These are phyloP conservation scores for Biscogniauxia mediterranea DNA, from an alignment of 2,329 filamentous ascomycete genomes.

Conservation along the genomic window DNA sequence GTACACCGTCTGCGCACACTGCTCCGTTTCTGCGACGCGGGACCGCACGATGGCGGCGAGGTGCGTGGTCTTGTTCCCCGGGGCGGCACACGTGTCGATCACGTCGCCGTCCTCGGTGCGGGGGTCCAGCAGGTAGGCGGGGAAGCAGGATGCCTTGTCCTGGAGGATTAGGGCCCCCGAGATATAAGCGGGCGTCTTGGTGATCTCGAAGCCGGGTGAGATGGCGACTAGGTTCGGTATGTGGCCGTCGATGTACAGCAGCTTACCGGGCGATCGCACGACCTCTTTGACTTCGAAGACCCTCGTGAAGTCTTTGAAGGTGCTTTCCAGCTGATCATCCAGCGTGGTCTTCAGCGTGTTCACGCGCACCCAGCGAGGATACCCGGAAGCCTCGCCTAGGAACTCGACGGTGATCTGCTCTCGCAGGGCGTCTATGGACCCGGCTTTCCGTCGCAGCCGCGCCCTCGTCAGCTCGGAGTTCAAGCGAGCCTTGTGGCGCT, in stretches of 20 bases:
- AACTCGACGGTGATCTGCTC: slow-evolving; percentile 54
- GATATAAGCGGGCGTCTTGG: slow-evolving; percentile 69
- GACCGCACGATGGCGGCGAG: slow-evolving; percentile 69
- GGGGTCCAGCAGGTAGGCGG: slow-evolving; percentile 80
- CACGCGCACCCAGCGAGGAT: slow-evolving; percentile 90
- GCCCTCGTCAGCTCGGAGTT: slow-evolving; percentile 79
- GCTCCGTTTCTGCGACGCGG: slow-evolving; percentile 37
- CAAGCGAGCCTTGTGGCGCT: slow-evolving; percentile 78
- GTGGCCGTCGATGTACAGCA: slow-evolving; percentile 72
- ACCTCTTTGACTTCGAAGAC: slow-evolving; percentile 58
- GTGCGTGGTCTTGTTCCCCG: slow-evolving; percentile 97
- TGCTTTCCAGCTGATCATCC: slow-evolving; percentile 68
- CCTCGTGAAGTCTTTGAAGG: slow-evolving; percentile 64
- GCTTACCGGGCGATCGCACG: slow-evolving; percentile 43
- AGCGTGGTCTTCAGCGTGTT: slow-evolving; percentile 75
- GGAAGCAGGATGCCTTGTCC: slow-evolving; percentile 96
- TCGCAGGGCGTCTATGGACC: slow-evolving; percentile 65
- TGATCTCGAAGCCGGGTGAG: slow-evolving; percentile 68
- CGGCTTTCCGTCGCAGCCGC: slow-evolving; percentile 68
- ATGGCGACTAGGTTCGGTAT: slow-evolving; percentile 83
- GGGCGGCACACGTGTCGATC: slow-evolving; percentile 91
- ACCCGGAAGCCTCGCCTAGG: slow-evolving; percentile 48
- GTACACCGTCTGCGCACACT: slow-evolving; percentile 52
- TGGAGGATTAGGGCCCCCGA: slow-evolving; percentile 82
- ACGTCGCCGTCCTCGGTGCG: slow-evolving; percentile 67